These are phyloP conservation scores for Lecanicillium sp. DNA, from an alignment of 2,329 filamentous ascomycete genomes.

Conservation along the genomic window DNA sequence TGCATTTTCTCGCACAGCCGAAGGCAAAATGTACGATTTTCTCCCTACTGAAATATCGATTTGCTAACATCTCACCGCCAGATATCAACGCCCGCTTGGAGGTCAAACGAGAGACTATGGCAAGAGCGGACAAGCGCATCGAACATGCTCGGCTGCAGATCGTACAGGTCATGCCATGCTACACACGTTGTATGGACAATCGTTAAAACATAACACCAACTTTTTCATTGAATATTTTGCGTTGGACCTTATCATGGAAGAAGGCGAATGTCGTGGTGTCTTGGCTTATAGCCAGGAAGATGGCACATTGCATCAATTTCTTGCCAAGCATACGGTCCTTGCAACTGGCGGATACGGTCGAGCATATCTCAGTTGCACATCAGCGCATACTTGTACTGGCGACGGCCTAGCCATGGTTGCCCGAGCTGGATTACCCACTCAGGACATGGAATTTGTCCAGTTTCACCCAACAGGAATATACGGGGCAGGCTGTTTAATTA, in stretches of 20 bases:
- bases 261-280: constrained; percentile 91
- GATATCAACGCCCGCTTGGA: constrained; percentile 95
- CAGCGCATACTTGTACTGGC: constrained; percentile 94
- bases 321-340: constrained; percentile 90
- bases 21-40: constrained; percentile 88
- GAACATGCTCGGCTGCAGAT: constrained; percentile 91
- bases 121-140: constrained; percentile 95
- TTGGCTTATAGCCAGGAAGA: constrained; percentile 98
- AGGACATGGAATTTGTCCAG: constrained; percentile 98
- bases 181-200: constrained; percentile 96
- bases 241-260: constrained; percentile 93
- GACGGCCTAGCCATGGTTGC: constrained; percentile 99
- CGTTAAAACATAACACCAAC: constrained; percentile 93
- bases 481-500: constrained; percentile 93
- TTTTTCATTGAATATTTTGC: constrained; percentile 99
- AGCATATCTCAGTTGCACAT: constrained; percentile 97
- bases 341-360: constrained; percentile 95
- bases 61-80: constrained; percentile 22
- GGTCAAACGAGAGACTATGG: constrained; percentile 91
- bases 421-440: constrained; percentile 92
- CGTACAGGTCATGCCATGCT: constrained; percentile 93
- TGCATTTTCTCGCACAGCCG: constrained; percentile 55
- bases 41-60: constrained; percentile 6
- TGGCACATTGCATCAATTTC: constrained; percentile 92
- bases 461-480: constrained; percentile 99